phyloP scores from a whole-genome alignment of 768 basidiomycete species.

The Filobasidium floriforme region DNA sequence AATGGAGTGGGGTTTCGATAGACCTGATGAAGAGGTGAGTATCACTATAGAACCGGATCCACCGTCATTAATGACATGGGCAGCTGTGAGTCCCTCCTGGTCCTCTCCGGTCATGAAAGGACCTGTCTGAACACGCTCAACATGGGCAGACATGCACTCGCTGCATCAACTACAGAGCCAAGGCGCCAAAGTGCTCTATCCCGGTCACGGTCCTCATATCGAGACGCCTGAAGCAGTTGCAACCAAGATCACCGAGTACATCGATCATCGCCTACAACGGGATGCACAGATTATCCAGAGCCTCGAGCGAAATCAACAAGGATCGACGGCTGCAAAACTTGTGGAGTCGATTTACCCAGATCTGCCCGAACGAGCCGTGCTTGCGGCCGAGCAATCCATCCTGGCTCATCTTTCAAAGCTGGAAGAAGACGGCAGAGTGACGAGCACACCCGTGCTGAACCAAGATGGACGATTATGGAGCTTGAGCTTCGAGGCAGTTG shows the following conservation, averaged over 20 bases:
- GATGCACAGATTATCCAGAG: slow-evolving; percentile 8
- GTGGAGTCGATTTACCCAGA: slow-evolving; percentile 13
- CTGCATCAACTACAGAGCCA: neutral
- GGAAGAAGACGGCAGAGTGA: neutral
- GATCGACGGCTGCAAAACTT: slow-evolving; percentile 1
- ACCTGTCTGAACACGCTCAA: neutral
- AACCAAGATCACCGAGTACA: slow-evolving; percentile 17
- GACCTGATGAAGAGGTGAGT: neutral
- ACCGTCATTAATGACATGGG: slow-evolving; percentile 18
- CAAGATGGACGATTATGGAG: neutral
- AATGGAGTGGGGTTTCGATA: no score
- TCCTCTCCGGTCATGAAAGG: neutral
- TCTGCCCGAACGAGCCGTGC: neutral
- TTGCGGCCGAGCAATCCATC: slow-evolving; percentile 15
- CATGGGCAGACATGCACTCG: slow-evolving; percentile 10
- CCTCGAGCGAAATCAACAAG: neutral
- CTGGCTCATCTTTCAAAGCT: slow-evolving; percentile 14
- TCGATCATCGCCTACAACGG: slow-evolving; percentile 17
- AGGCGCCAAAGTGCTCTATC: neutral
- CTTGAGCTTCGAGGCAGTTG: neutral
- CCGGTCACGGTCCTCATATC: slow-evolving; percentile 15
- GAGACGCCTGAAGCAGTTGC: neutral
- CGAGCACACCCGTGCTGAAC: neutral
- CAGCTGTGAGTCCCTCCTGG: slow-evolving; percentile 3
- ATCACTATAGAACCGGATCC: slow-evolving; percentile 9